phyloP scores from a whole-genome alignment of 345 rosid genomes.

The Lepidium africanum region DNA sequence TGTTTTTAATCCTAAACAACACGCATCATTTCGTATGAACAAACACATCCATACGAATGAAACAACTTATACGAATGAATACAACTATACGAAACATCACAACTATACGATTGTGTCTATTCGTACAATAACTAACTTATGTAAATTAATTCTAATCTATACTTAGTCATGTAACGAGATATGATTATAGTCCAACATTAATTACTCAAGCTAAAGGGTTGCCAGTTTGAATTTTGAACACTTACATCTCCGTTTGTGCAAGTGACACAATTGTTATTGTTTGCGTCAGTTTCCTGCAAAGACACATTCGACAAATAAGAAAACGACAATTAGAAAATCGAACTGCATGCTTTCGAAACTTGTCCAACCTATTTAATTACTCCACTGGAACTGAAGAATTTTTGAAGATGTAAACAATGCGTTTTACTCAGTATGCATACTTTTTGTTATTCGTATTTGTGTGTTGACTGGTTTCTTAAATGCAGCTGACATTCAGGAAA shows the following conservation, averaged over 20 bases:
- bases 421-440: neutral
- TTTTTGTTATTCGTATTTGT: neutral
- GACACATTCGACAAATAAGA: constrained; percentile 4
- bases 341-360: neutral
- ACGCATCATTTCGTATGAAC: too few species aligned
- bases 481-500: constrained; percentile 4
- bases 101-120: too few species aligned
- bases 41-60: too few species aligned
- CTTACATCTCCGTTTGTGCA: constrained; percentile 58
- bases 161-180: too few species aligned
- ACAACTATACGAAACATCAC: too few species aligned
- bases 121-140: too few species aligned
- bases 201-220: constrained; percentile 24
- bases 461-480: neutral
- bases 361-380: neutral
- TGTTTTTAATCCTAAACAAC: too few species aligned
- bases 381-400: neutral
- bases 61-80: too few species aligned
- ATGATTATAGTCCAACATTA: constrained; percentile 3
- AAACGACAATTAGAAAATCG: neutral
- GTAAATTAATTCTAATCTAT: too few species aligned
- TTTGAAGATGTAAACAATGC: neutral
- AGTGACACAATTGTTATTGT: constrained; percentile 36
- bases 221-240: constrained; percentile 23
- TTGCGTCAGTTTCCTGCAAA: constrained; percentile 64